These are phyloP conservation scores for Wallacemonas sp. DNA, from an alignment of 208 protist genomes.

Conservation along the genomic window DNA sequence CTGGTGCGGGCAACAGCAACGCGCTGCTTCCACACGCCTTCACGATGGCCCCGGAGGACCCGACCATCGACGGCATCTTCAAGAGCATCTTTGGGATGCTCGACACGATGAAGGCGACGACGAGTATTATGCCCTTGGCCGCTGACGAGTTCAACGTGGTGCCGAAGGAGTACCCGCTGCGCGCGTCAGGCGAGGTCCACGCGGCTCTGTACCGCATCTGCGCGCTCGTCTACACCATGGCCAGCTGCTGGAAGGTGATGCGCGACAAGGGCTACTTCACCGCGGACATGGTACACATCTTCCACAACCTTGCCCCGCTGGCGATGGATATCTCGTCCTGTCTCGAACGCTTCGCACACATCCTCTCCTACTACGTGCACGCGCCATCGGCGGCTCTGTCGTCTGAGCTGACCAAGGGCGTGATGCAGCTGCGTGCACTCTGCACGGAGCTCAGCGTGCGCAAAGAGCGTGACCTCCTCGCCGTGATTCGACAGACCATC, in stretches of 20 bases:
- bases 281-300: conserved; percentile 52
- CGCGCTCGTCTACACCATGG: conserved; percentile 70
- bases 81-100: conserved; percentile 41
- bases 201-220: conserved; percentile 69
- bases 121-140: conserved; percentile 63
- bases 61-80: conserved; percentile 41
- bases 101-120: conserved; percentile 43
- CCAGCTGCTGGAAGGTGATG: conserved; percentile 79
- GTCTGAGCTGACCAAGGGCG: conserved; percentile 57
- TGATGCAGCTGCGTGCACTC: conserved; percentile 64
- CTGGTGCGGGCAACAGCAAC: too few relatives aligned
- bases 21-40: conserved; percentile 46
- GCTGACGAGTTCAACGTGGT: conserved; percentile 65
- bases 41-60: conserved; percentile 54
- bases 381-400: conserved; percentile 46
- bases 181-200: conserved; percentile 60
- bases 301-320: conserved; percentile 65
- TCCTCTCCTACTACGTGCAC: conserved; percentile 55
- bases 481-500: conserved; percentile 47
- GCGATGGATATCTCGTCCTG: conserved; percentile 49
- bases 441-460: conserved; percentile 50
- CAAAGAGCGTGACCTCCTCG: conserved; percentile 55
- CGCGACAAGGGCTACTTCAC: conserved; percentile 81
- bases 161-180: conserved; percentile 56
- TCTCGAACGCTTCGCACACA: conserved; percentile 53